phyloP scores from a whole-genome alignment of 805 yeast genomes.

The Pichia paraexigua region DNA sequence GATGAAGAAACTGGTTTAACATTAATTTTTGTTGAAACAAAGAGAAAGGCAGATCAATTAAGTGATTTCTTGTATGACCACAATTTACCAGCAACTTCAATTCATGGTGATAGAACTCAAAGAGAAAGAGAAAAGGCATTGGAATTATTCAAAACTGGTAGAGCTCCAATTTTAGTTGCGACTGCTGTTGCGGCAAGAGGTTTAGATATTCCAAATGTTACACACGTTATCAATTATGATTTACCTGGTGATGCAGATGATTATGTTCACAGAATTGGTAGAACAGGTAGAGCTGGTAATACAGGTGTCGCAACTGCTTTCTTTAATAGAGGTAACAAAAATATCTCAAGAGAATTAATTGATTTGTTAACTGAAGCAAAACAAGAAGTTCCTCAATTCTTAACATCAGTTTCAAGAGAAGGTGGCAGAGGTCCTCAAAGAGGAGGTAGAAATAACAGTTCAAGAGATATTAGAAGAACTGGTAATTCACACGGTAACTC shows the following conservation, averaged over 20 bases:
- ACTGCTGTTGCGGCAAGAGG: conserved; percentile 99
- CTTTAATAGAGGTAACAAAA: conserved; percentile 91
- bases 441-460: conserved; percentile 19
- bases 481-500: conserved; percentile 19
- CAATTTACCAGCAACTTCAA: conserved; percentile 94
- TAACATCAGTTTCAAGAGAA: conserved; percentile 76
- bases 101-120: conserved; percentile 99
- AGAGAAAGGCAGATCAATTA: conserved; percentile 95
- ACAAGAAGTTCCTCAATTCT: conserved; percentile 93
- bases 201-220: conserved; percentile 97
- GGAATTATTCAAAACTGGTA: conserved; percentile 87
- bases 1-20: conserved; percentile 74
- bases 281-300: conserved; percentile 99
- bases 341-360: conserved; percentile 78
- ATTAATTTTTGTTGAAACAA: conserved; percentile 93
- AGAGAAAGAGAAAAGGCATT: conserved; percentile 96
- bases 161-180: conserved; percentile 91
- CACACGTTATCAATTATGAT: conserved; percentile 96
- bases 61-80: conserved; percentile 86
- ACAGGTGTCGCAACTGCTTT: conserved; percentile 97
- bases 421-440: conserved; percentile 44
- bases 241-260: conserved; percentile 96
- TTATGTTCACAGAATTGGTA: conserved; percentile 98
- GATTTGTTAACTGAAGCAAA: conserved; percentile 90
- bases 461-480: conserved; percentile 14